A percentile compares a stretch with the other conserved stretches of the same genome.
Evolutionary conservation across 768 basidiomycete genomes (phyloP).

Genomic region (Psilocybe sp.): DNA sequence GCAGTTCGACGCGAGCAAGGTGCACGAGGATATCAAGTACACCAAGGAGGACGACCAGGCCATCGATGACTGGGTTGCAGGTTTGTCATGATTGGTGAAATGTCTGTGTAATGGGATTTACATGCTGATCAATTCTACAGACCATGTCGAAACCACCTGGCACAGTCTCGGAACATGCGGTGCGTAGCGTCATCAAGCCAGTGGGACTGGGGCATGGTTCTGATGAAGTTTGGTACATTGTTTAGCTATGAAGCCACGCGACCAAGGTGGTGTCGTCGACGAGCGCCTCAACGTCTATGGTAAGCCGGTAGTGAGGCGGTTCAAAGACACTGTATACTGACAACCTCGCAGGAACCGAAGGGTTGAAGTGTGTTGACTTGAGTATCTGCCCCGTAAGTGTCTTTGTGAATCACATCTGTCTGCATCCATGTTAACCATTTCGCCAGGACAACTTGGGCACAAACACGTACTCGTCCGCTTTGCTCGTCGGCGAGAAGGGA

Average conservation of each 20-base stretch:
- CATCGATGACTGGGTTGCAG: conserved; percentile 68
- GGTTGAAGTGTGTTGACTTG: conserved; percentile 67
- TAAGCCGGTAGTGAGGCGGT: conserved; percentile 3
- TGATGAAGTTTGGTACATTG: background rate
- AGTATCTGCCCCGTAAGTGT: conserved; percentile 65
- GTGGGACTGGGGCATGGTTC: too few species aligned
- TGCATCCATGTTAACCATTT: conserved; percentile 1
- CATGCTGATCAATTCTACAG: conserved; percentile 37
- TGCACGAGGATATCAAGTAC: conserved; percentile 66
- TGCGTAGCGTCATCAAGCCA: conserved; percentile 15
- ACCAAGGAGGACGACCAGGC: conserved; percentile 66
- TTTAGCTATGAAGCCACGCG: conserved; percentile 63
- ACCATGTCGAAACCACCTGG: conserved; percentile 79
- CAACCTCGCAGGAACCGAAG: conserved; percentile 42
- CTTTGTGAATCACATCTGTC: background rate
- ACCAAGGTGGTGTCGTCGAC: conserved; percentile 67
- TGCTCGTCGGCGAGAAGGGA: conserved; percentile 70
- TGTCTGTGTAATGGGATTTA: background rate
- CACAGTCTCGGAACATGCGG: conserved; percentile 60
- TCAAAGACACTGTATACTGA: background rate
- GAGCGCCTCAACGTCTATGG: conserved; percentile 60
- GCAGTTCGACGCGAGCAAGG: conserved; percentile 48
- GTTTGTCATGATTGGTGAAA: conserved; percentile 14
- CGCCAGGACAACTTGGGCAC: conserved; percentile 67
- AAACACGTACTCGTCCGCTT: conserved; percentile 70